Conservation (phyloP, 306 rosid genomes). For the Fragaria vesca region DNA sequence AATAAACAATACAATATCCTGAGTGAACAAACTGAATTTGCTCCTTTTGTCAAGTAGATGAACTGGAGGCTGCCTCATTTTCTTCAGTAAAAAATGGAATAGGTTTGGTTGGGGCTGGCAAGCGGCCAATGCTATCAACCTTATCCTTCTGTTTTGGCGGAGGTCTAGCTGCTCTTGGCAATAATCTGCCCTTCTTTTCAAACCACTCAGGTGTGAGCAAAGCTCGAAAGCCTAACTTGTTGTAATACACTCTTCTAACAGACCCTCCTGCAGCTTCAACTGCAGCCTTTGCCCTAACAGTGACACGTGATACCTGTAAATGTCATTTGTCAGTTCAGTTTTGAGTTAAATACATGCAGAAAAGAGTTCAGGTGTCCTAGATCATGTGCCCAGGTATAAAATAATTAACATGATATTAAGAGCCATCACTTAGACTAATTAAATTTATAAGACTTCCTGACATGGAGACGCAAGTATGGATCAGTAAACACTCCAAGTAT, state of each 20-base stretch:
- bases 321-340: constrained; percentile 15
- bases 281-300: constrained; percentile 84
- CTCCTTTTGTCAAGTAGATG: constrained; percentile 23
- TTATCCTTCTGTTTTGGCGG: constrained; percentile 85
- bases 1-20: constrained; percentile 2
- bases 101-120: constrained; percentile 91
- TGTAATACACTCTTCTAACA: constrained; percentile 84
- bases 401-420: background rate
- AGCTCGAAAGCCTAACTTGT: constrained; percentile 79
- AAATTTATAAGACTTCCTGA: no score
- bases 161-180: constrained; percentile 95
- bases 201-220: constrained; percentile 90
- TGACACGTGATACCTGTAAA: constrained; percentile 84
- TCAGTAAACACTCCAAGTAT: background rate
- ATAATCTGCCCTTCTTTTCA: constrained; percentile 87
- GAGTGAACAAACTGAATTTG: constrained; percentile 3
- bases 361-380: background rate
- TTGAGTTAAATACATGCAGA: constrained; percentile 1
- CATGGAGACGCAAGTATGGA: background rate
- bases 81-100: constrained; percentile 67
- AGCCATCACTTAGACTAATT: background rate
- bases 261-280: constrained; percentile 95
- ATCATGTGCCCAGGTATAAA: background rate
- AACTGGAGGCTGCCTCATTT: constrained; percentile 27
- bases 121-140: constrained; percentile 87